phyloP scores from a whole-genome alignment of 2,329 filamentous ascomycete species.

The Aspergillus melleus region DNA sequence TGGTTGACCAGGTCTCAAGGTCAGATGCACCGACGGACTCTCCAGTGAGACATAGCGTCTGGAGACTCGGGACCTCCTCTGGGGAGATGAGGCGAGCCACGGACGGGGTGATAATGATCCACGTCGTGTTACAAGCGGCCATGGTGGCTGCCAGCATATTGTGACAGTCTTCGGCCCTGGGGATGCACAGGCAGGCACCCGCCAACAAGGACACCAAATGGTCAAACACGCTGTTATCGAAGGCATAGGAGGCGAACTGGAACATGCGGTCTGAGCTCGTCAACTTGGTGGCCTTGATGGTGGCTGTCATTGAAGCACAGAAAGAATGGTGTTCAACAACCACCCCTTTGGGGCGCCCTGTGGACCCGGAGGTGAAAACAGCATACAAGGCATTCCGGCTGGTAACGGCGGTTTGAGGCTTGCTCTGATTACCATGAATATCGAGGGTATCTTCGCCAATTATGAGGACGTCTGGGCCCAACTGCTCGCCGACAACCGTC shows the following conservation, averaged over 20 bases:
- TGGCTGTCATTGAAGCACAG: conserved; percentile 40
- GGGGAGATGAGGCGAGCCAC: background rate
- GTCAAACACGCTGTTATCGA: conserved; percentile 51
- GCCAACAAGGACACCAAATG: conserved; percentile 51
- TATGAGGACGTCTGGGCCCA: background rate
- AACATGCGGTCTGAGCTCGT: background rate
- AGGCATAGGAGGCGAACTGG: conserved; percentile 48
- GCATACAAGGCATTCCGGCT: conserved; percentile 32
- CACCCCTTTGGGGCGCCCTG: conserved; percentile 47
- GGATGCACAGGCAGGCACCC: conserved; percentile 58
- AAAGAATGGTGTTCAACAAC: conserved; percentile 44
- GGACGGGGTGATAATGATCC: background rate
- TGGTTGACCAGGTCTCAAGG: background rate
- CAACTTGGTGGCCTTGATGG: background rate
- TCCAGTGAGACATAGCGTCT: background rate
- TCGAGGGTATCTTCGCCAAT: too few species aligned
- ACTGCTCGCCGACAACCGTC: background rate
- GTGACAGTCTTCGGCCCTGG: conserved; percentile 40
- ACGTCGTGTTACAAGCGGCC: conserved; percentile 46
- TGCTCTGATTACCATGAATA: background rate
- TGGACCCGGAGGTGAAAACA: conserved; percentile 48
- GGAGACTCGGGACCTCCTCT: background rate
- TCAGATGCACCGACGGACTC: background rate
- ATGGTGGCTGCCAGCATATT: conserved; percentile 48
- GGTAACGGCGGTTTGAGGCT: background rate